Evolutionary conservation across 2,329 filamentous ascomycete genomes (phyloP).

Genomic region (Monilinia fructicola): DNA sequence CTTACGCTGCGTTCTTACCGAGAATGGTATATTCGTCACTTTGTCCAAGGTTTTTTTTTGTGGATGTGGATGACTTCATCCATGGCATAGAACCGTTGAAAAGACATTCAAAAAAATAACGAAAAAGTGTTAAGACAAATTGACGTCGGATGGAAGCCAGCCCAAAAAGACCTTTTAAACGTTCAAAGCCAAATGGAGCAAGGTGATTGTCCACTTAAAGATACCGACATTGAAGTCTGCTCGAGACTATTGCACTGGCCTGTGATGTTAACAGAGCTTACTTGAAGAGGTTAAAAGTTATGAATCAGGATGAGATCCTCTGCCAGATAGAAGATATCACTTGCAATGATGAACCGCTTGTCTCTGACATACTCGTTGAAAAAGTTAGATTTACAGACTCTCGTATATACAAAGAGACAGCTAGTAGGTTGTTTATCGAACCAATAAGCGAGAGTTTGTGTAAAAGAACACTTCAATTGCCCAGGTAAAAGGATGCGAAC

Average conservation of each 20-base stretch:
- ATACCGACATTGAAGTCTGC: conserved; percentile 32
- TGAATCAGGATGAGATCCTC: conserved; percentile 28
- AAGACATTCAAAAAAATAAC: conserved; percentile 30
- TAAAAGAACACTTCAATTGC: conserved; percentile 32
- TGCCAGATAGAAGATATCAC: conserved; percentile 29
- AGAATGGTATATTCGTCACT: conserved; percentile 23
- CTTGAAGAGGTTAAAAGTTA: conserved; percentile 30
- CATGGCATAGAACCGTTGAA: conserved; percentile 35
- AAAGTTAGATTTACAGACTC: conserved; percentile 32
- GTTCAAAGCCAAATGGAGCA: conserved; percentile 31
- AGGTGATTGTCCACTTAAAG: conserved; percentile 27
- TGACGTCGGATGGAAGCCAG: conserved; percentile 29
- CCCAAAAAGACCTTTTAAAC: conserved; percentile 30
- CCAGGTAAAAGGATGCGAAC: conserved; percentile 35
- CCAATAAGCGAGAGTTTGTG: conserved; percentile 28
- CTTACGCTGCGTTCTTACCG: conserved; percentile 28
- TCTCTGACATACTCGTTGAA: conserved; percentile 13
- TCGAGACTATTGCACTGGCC: conserved; percentile 35
- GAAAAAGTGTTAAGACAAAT: conserved; percentile 29
- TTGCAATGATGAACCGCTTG: conserved; percentile 28
- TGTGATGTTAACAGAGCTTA: conserved; percentile 23
- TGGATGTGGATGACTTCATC: conserved; percentile 28
- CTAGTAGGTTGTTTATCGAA: conserved; percentile 30
- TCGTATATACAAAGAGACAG: conserved; percentile 27
- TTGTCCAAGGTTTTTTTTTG: conserved; percentile 29